Conservation (phyloP, 2,329 filamentous ascomycete genomes). For the Penicillium sp. region DNA sequence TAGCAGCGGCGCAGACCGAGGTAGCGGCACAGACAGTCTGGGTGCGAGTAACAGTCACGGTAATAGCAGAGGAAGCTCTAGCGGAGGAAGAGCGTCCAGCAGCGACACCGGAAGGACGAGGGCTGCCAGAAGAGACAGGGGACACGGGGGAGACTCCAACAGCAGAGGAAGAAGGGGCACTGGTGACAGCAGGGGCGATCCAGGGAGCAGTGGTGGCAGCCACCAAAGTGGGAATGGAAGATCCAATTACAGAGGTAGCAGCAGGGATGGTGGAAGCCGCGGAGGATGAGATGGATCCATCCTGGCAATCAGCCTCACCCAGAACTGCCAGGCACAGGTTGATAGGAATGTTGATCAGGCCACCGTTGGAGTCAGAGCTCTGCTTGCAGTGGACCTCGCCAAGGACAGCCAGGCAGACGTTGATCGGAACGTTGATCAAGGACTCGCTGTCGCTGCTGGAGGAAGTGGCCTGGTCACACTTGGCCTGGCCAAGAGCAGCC, state of each 20-base stretch:
- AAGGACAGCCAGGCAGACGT: constrained; percentile 31
- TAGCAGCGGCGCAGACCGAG: neutral
- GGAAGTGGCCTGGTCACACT: constrained; percentile 26
- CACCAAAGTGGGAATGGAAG: neutral
- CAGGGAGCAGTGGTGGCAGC: neutral
- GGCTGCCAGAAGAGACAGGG: neutral
- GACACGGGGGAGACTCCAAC: neutral
- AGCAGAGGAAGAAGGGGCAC: neutral
- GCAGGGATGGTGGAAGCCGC: neutral
- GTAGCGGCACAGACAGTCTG: neutral
- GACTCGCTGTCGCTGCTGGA: constrained; percentile 10
- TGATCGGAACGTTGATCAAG: constrained; percentile 31
- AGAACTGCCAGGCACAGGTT: constrained; percentile 30
- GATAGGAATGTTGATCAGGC: constrained; percentile 30
- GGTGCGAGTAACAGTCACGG: neutral
- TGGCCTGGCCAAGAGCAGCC: constrained; percentile 25
- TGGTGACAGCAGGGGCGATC: neutral
- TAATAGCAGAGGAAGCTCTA: neutral
- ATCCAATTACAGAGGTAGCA: neutral
- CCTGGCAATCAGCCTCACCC: constrained; percentile 25
- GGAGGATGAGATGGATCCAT: neutral
- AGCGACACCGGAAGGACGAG: neutral
- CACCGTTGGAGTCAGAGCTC: constrained; percentile 11
- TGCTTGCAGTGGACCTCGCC: constrained; percentile 29
- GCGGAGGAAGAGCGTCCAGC: neutral